Base-by-base conservation (phyloP, 2,329 filamentous ascomycete species). In the Scedosporium aurantiacum region DNA sequence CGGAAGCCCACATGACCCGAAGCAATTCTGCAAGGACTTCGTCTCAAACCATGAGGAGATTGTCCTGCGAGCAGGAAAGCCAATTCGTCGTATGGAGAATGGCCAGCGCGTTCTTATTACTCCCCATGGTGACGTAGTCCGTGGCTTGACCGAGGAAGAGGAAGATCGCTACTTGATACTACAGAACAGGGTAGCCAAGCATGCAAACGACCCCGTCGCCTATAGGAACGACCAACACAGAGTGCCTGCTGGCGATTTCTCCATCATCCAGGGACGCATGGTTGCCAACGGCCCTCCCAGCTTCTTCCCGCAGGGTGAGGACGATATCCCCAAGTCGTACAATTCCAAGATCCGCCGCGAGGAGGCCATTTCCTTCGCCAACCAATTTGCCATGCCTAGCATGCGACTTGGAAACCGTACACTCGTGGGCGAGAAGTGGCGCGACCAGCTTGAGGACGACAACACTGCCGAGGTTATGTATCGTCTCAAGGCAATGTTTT, bases 41-140 rank as follows among this genome's bases (percentile, higher is more conserved):
- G 43, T 59, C 2, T 55, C 56, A 14, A 60, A 37, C n/a, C 43
- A 71, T 28, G 58, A 60, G 28, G 58, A 60, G 32, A 50, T 55
- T n/a, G 47, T 60, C 3, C 58, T 60, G 3, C 47, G 40, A 5
- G 58, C 58, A 7, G 58, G 84, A 57, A 77, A 79, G 63, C 75
- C 83, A 10, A 82, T 88, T 7, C 81, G 79, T 63, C 87, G 87
- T 70, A 73, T 85, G 45, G 74, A 74, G 57, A 73, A 74, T 58
- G 85, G 84, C 61, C 80, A 82, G 70, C 81, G 87, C 27, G 84
- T 89, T 64, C 80, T 92, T 66, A 83, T 92, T 60, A 91, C 89
- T 0, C 87, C 89, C 0, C 85, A 88, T 64, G 89, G 89, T 10
- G 86, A 90, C 64, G 89, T 88, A 69, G 78, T 93, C n/a, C 85